Evolutionary conservation across 106 monocot species (phyloP), one percentile per base, ranked within the genome.

Genomic region (Phalaenopsis equestris): DNA sequence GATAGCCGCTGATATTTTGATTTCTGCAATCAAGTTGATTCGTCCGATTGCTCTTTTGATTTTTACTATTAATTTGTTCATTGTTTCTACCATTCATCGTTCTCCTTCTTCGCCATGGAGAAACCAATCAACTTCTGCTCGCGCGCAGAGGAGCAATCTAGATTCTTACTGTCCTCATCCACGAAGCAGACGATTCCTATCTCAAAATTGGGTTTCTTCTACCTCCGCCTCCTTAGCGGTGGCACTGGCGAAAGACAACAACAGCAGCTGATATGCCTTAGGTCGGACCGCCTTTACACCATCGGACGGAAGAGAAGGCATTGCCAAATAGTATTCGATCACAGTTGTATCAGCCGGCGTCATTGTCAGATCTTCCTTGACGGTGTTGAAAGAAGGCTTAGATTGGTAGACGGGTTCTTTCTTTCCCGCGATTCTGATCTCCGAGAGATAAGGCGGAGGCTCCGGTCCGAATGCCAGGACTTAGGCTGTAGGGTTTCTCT

Each of bases 281-380:
- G 30, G 23, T 89, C 92, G 43, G 81, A 92, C 61, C 82, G 83
- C n/a, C 65, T 95, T 16, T 90, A 90, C 86, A 92, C 90, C 37
- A 55, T 90, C 76, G 92, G 95, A 56, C 83, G 92, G 19, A 61
- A 73, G 12, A 75, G 76, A 3, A 77, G 75, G 41, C 78, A 55
- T 36, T 88, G 90, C 79, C 72, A 87, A 19, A 76, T 95, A 61
- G 76, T 81, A 36, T 56, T 86, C 38, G 78, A 17, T 37, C 61
- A 43, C 67, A 82, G 84, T 67, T 70, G 74, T 42, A 72, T 90
- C 83, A 90, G 90, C 84, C 61, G 85, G 70, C 80, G 70, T 75
- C 94, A 92, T 79, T 90, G 92, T 80, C 90, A 86, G 75, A 41
- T 95, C 56, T 79, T 92, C 48, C 86, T 92, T 19, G 85, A 88